Conservation (phyloP, 371 early-diverging fungal genomes). For the Fennellomyces sp. region DNA sequence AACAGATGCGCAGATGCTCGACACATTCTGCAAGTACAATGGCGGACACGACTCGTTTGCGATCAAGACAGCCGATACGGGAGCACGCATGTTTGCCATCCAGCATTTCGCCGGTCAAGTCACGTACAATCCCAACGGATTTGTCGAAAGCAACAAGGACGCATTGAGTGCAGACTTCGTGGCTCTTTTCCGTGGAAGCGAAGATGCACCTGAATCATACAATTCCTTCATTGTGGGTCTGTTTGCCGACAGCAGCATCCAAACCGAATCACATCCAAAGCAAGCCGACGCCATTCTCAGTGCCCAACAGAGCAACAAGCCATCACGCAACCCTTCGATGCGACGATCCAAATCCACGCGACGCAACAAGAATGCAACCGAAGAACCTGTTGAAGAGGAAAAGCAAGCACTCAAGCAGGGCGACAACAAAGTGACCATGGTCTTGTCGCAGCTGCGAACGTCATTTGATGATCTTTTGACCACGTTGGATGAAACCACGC, state of each 20-base stretch:
- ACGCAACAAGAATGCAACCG: slow-evolving; percentile 12
- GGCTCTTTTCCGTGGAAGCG: slow-evolving; percentile 60
- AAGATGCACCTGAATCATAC: slow-evolving; percentile 54
- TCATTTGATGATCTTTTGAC: slow-evolving; percentile 81
- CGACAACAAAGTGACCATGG: slow-evolving; percentile 22
- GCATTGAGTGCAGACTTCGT: slow-evolving; percentile 81
- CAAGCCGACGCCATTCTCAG: slow-evolving; percentile 61
- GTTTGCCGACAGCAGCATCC: slow-evolving; percentile 45
- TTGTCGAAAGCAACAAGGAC: slow-evolving; percentile 76
- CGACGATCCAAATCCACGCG: slow-evolving; percentile 40
- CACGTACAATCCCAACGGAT: slow-evolving; percentile 73
- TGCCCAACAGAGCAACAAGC: slow-evolving; percentile 61
- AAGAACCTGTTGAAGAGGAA: slow-evolving; percentile 10
- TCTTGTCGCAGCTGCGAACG: slow-evolving; percentile 69
- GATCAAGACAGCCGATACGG: slow-evolving; percentile 39
- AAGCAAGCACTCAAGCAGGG: slow-evolving; percentile 14
- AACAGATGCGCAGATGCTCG: slow-evolving; percentile 42
- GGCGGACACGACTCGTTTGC: slow-evolving; percentile 49
- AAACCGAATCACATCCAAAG: slow-evolving; percentile 65
- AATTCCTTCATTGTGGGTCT: slow-evolving; percentile 41
- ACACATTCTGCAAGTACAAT: slow-evolving; percentile 43
- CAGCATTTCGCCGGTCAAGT: slow-evolving; percentile 83
- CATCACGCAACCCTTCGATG: slow-evolving; percentile 54
- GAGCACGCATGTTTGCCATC: slow-evolving; percentile 64
- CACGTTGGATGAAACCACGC: slow-evolving; percentile 79